Base-by-base conservation (phyloP, 805 yeast genomes). In the Candida michaelii region DNA sequence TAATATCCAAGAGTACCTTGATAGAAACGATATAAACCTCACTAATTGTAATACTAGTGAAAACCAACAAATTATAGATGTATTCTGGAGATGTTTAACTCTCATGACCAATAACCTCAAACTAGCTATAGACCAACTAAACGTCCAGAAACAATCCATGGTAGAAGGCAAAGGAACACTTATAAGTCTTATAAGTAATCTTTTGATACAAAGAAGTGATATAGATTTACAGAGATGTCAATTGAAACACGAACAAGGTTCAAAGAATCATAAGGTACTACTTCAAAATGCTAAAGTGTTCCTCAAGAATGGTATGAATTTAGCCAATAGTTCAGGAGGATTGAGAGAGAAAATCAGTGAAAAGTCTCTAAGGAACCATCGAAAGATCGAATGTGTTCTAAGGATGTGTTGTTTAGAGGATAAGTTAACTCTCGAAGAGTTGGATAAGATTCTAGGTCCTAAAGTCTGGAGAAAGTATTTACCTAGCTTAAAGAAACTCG, bases 201-300 rank as follows among this genome's bases (percentile, higher is more conserved):
- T 77, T 1, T 50, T 69, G 24, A 71, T 76, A n/a, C 78, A 75
- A 24, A 60, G 82, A 37, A 70, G 79, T 1, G 83, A 78, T 51
- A 64, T 77, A 3, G 82, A 76, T 42, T 51, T 74, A 10, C 80
- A 76, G 52, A 59, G 82, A 42, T 59, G 72, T n/a, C 66, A 62
- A 34, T 24, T 74, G 3, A 38, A 53, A 0, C 56, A 55, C 13
- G 63, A 60, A 8, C 55, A 60, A 17, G 67, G 75, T 0, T 44
- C 46, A 2, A 60, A 61, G 12, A 62, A 64, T 49, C 44, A 45
- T 14, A 48, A 44, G 2, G 51, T 71, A 0, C 55, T 78, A 14
- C 43, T 60, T 5, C 55, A 59, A 10, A 78, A 78, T 43, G 56
- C 69, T 34, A 67, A 60, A 31, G 70, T 65, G 3, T 60, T 76